Evolutionary conservation across 768 basidiomycete genomes (phyloP).

Genomic region (Multifurca ochricompacta): DNA sequence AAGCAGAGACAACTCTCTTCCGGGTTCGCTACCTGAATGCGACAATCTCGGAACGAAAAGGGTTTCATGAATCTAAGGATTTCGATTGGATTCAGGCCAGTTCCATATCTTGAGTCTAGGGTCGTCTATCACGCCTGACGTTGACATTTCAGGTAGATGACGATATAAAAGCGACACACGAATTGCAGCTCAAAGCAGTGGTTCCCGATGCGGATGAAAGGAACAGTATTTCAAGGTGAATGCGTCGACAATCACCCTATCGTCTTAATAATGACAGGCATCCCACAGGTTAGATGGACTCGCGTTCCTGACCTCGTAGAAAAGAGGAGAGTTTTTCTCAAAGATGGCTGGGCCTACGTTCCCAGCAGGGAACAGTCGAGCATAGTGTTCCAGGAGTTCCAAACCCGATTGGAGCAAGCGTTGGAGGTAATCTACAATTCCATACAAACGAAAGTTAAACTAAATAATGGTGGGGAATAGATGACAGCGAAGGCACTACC

Average conservation of each 20-base stretch:
- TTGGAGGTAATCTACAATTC: constrained; percentile 50
- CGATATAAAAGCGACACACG: constrained; percentile 45
- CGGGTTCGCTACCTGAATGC: constrained; percentile 70
- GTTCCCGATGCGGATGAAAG: constrained; percentile 36
- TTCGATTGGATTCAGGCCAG: constrained; percentile 60
- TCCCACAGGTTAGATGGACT: constrained; percentile 84
- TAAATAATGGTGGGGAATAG: constrained; percentile 33
- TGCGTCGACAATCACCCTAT: not conserved
- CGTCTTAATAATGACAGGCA: not conserved
- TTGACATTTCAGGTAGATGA: constrained; percentile 41
- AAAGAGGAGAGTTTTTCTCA: constrained; percentile 68
- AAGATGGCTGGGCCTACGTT: constrained; percentile 84
- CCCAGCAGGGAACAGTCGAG: constrained; percentile 68
- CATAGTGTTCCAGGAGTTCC: constrained; percentile 84
- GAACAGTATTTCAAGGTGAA: constrained; percentile 68
- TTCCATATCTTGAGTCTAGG: constrained; percentile 9
- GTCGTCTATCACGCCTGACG: constrained; percentile 1
- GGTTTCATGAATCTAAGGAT: constrained; percentile 56
- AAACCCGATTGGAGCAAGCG: constrained; percentile 57
- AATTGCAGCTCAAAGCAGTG: constrained; percentile 41
- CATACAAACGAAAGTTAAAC: not conserved
- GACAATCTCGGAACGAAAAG: constrained; percentile 44
- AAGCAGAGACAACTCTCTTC: constrained; percentile 83
- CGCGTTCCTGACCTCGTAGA: constrained; percentile 90
- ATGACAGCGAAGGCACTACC: constrained; percentile 80